phyloP scores from a whole-genome alignment of 2,329 filamentous ascomycete genomes.

The Falciphora oryzae region DNA sequence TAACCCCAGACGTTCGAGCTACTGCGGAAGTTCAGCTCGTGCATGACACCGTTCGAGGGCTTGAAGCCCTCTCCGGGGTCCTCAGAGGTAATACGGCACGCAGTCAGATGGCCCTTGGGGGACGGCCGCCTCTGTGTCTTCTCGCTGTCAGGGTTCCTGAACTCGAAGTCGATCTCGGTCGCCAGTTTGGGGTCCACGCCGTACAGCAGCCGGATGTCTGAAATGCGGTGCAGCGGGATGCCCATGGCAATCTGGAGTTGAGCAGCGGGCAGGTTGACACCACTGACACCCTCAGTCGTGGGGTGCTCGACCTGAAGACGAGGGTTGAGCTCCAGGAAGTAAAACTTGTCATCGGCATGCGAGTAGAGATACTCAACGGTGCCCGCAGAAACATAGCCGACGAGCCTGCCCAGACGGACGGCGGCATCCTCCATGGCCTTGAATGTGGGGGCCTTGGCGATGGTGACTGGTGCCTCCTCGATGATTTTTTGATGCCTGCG shows the following conservation, averaged over 20 bases:
- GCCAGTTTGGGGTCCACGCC: constrained; percentile 85
- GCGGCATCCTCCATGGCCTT: constrained; percentile 94
- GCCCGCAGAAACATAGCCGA: constrained; percentile 97
- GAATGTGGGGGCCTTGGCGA: constrained; percentile 85
- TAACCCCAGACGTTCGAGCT: constrained; percentile 99
- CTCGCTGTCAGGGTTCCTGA: constrained; percentile 77
- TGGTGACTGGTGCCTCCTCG: constrained; percentile 95
- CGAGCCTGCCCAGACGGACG: constrained; percentile 85
- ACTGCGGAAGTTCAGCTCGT: constrained; percentile 97
- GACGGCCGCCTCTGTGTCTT: constrained; percentile 83
- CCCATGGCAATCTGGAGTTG: constrained; percentile 99
- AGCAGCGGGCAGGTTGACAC: constrained; percentile 92
- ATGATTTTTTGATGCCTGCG: constrained; percentile 99
- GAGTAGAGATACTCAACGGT: constrained; percentile 99
- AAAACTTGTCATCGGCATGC: constrained; percentile 96
- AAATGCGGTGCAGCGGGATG: constrained; percentile 88
- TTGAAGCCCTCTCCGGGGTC: constrained; percentile 99
- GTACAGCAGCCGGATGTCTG: constrained; percentile 93
- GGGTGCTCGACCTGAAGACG: constrained; percentile 99
- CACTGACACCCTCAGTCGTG: constrained; percentile 98
- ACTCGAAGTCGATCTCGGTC: constrained; percentile 93
- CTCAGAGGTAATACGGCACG: constrained; percentile 98
- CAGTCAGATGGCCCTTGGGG: constrained; percentile 95
- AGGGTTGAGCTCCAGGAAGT: constrained; percentile 97
- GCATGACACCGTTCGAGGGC: constrained; percentile 97